Evolutionary conservation across 495 filamentous ascomycete genomes (phyloP).

Genomic region (Daldinia vernicosa): DNA sequence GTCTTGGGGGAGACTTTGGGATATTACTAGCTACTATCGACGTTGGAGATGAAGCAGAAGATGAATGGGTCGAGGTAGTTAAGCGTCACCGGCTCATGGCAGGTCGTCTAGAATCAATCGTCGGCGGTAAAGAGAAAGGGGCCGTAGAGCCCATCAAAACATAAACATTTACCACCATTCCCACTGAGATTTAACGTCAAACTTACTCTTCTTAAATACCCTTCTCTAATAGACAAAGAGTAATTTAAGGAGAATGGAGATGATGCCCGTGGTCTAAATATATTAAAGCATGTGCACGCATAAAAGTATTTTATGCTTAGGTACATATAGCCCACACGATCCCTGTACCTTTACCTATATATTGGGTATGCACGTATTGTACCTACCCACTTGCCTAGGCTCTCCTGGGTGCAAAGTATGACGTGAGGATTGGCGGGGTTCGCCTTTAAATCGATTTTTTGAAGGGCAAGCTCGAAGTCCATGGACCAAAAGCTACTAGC

Average conservation of each 20-base stretch:
- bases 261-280: not conserved
- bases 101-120: slow-evolving; percentile 83
- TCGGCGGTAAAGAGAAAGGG: slow-evolving; percentile 56
- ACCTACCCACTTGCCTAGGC: slow-evolving; percentile 1
- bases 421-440: slow-evolving; percentile 5
- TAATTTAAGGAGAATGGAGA: not conserved
- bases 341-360: not conserved
- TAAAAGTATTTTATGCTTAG: slow-evolving; percentile 3
- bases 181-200: not conserved
- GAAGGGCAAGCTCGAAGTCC: not conserved
- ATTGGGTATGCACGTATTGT: not conserved
- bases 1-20: slow-evolving; percentile 92
- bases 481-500: not conserved
- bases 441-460: not conserved
- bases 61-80: slow-evolving; percentile 92
- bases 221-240: not conserved
- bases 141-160: slow-evolving; percentile 5
- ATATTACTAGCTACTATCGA: slow-evolving; percentile 80
- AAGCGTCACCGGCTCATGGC: slow-evolving; percentile 88
- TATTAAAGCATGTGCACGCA: not conserved
- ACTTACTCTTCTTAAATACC: not conserved
- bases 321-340: not conserved
- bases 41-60: slow-evolving; percentile 63
- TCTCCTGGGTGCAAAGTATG: not conserved
- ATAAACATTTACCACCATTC: not conserved